A percentile compares a stretch with the other conserved stretches of the same genome.
phyloP scores from a whole-genome alignment of 2,329 filamentous ascomycete species.

The Pseudogymnoascus sp. region DNA sequence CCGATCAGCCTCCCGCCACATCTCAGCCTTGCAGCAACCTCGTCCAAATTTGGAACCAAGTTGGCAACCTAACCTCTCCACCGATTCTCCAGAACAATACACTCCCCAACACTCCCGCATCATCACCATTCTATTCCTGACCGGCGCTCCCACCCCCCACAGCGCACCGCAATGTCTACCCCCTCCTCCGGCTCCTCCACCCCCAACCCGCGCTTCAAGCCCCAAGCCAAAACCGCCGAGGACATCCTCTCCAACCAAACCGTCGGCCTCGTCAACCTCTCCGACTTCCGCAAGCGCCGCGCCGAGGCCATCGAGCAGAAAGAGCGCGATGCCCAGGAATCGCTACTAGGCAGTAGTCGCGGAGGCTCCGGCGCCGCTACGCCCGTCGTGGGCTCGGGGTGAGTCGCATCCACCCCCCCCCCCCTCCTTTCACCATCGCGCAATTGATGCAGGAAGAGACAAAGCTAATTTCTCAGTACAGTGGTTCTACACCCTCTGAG shows the following conservation, averaged over 20 bases:
- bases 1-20: slow-evolving; percentile 3
- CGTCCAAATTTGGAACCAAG: slow-evolving; percentile 2
- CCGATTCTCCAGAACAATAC: background rate
- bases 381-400: slow-evolving; percentile 43
- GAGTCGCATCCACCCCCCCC: slow-evolving; percentile 29
- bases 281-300: slow-evolving; percentile 91
- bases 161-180: slow-evolving; percentile 13
- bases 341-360: slow-evolving; percentile 34
- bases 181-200: slow-evolving; percentile 23
- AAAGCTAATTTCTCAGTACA: slow-evolving; percentile 23
- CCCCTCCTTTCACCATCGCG: background rate
- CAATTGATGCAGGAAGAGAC: background rate
- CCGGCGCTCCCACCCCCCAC: background rate
- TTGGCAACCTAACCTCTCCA: background rate
- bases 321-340: slow-evolving; percentile 69
- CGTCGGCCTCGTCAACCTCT: slow-evolving; percentile 83
- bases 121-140: background rate
- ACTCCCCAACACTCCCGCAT: background rate
- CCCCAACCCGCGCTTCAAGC: slow-evolving; percentile 28
- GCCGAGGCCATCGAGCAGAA: slow-evolving; percentile 90
- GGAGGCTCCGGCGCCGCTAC: slow-evolving; percentile 29
- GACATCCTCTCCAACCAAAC: slow-evolving; percentile 30
- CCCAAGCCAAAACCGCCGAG: slow-evolving; percentile 23
- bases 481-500: slow-evolving; percentile 36
- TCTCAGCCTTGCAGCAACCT: slow-evolving; percentile 1